Evolutionary conservation across 1,139 yeast genomes (phyloP), one percentile per base, ranked within the genome.

Genomic region (Suhomyces guaymorum): DNA sequence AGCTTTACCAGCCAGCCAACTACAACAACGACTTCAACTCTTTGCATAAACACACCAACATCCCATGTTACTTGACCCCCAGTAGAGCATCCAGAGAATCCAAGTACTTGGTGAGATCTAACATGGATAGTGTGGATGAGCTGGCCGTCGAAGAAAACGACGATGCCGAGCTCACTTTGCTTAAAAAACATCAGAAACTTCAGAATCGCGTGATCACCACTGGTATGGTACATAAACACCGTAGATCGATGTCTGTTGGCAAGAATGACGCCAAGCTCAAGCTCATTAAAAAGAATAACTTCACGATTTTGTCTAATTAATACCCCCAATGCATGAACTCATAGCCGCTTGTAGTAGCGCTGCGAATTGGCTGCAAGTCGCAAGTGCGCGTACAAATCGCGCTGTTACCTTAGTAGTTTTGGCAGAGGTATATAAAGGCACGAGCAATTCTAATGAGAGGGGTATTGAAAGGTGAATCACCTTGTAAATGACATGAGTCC

Each of bases 171-270:
- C 32, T 32, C 23, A 46, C 45, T 15, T 43, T 51, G 34, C 25
- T 44, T n/a, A 40, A 38, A 16, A 51, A 46, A 22, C 49, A 42
- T 33, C 33, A 35, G 15, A 42, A 22, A 15, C 33, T 32, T 20
- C 23, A 22, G n/a, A 21, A 24, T 11, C 24, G 32, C 14, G 29
- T 29, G 11, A 18, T 24, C 29, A 22, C 35, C 20, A 26, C 44
- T 23, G 21, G 37, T 13, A 29, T 58, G 29, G 46, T 51, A 17
- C 47, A 48, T 29, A 59, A 53, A 38, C 66, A 65, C 39, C 57
- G 54, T 32, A 53, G 74, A 38, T 60, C 73, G 9, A 46, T 60
- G 45, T 66, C 73, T 15, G 66, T 66, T 25, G 74, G 73, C 4
- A 62, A 57, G 33, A 69, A 69, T 44, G 66, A 59, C 27, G 50